Evolutionary conservation across 345 rosid genomes (phyloP).

Genomic region (Ricinus communis): DNA sequence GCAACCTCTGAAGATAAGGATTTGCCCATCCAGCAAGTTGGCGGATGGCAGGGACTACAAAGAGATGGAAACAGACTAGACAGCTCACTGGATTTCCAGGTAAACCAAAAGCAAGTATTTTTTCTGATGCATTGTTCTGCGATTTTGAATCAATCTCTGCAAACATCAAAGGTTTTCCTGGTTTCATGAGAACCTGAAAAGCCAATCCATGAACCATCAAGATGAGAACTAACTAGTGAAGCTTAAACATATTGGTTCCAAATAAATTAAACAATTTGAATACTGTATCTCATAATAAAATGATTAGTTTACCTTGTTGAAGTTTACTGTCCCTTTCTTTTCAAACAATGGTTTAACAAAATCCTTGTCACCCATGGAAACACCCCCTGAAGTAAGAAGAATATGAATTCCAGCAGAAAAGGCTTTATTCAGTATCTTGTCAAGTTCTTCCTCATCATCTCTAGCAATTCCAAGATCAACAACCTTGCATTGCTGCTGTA

Average conservation of each 20-base stretch:
- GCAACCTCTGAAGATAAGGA: slow-evolving; percentile 72
- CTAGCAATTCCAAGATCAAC: slow-evolving; percentile 80
- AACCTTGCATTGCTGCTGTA: slow-evolving; percentile 75
- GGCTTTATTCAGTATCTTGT: slow-evolving; percentile 59
- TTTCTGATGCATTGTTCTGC: slow-evolving; percentile 32
- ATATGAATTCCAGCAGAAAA: slow-evolving; percentile 66
- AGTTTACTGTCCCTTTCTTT: slow-evolving; percentile 69
- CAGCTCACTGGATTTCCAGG: slow-evolving; percentile 99
- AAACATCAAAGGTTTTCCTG: slow-evolving; percentile 92
- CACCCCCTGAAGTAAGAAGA: slow-evolving; percentile 92
- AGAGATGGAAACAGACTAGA: slow-evolving; percentile 84
- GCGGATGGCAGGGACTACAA: slow-evolving; percentile 77
- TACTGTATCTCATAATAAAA: not conserved
- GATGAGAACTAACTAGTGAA: slow-evolving; percentile 13
- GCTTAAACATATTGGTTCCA: not conserved
- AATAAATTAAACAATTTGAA: no score
- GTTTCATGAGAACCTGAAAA: slow-evolving; percentile 86
- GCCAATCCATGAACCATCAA: slow-evolving; percentile 12
- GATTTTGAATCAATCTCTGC: slow-evolving; percentile 59
- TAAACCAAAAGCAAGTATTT: slow-evolving; percentile 86
- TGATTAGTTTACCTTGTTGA: slow-evolving; percentile 56
- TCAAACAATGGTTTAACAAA: slow-evolving; percentile 80
- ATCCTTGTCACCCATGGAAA: slow-evolving; percentile 98
- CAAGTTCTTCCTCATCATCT: slow-evolving; percentile 73
- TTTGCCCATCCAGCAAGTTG: slow-evolving; percentile 81